These are phyloP conservation scores for Spathaspora arborariae DNA, from an alignment of 805 yeast species.

Conservation along the genomic window DNA sequence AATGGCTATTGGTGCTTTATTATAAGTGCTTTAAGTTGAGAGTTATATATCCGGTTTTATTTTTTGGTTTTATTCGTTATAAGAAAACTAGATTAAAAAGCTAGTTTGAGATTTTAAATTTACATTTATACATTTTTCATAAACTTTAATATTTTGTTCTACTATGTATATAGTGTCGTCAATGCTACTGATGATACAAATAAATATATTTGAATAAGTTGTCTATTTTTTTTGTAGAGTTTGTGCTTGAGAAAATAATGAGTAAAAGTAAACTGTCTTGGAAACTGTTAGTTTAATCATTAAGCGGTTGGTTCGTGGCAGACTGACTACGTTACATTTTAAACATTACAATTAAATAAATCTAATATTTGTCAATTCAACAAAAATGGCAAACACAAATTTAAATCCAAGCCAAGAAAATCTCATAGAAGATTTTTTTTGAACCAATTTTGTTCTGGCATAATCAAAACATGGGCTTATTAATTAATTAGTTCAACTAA, in stretches of 20 bases:
- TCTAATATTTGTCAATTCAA: neutral
- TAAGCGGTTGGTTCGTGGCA: too few species aligned
- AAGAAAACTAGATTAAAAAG: neutral
- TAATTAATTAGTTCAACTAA: neutral
- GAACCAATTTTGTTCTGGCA: neutral
- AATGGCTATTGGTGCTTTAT: constrained; percentile 20
- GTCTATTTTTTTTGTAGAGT: neutral
- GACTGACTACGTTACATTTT: too few species aligned
- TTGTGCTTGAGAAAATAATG: too few species aligned
- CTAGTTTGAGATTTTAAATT: neutral
- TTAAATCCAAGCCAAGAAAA: neutral
- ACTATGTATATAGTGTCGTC: neutral
- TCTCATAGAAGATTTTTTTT: neutral
- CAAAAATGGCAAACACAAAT: neutral
- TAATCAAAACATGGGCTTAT: neutral
- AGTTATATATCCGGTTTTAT: neutral
- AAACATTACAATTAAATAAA: too few species aligned
- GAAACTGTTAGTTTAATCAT: too few species aligned
- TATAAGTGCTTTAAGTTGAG: constrained; percentile 5
- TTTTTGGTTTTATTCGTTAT: neutral
- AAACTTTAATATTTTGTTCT: constrained; percentile 2
- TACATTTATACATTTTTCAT: neutral
- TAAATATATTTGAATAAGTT: neutral
- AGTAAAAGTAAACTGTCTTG: too few species aligned
- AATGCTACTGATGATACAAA: constrained; percentile 3